Base-by-base conservation (phyloP, 2,329 filamentous ascomycete species). In the Orbilia quercus region DNA sequence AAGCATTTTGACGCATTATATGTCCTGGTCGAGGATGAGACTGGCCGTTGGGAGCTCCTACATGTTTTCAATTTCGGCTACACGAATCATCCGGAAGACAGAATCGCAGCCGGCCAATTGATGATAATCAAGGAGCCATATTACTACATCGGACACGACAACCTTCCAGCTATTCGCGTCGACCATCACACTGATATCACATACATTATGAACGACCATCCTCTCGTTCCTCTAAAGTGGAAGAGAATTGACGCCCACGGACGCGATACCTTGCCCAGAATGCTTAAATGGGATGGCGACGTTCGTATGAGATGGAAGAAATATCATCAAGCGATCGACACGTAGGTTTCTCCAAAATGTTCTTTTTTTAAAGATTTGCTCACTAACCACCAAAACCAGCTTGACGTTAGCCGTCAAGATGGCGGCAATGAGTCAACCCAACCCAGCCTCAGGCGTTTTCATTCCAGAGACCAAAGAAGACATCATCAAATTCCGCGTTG, bases 231-330 rank as follows among this genome's bases (percentile, higher is more conserved):
- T 7, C 20, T 31, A 4, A 63, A 59, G 16, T 73, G 60, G 60
- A 31, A 62, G 50, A 59, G 42, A 12, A 55, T 38, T 31, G 69
- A 73, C 34, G 50, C 34, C 11, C 59, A 72, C 5, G 67, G 69
- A 0, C 20, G 38, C 18, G 60, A 59, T 36, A 28, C 28, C 20
- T 44, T 60, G 23, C 48, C 69, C 1, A 65, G 18, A 11, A 9
- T 73, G 5, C 54, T 73, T 5, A 66, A 40, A 12, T 66, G 48
- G 42, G 69, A 73, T 40, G 69, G 54, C 11, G 69, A 73, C n/a
- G 6, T 73, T 11, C 62, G 69, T 14, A 73, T 73, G 54, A 60
- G 47, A 18, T 73, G 69, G 69, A 73, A 55, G 34, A 73, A 66
- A 23, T 66, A 50, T 18, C 16, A 73, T 25, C 69, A 73, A 45